These are phyloP conservation scores for Zangia roseola DNA, from an alignment of 768 basidiomycete genomes.

Conservation along the genomic window DNA sequence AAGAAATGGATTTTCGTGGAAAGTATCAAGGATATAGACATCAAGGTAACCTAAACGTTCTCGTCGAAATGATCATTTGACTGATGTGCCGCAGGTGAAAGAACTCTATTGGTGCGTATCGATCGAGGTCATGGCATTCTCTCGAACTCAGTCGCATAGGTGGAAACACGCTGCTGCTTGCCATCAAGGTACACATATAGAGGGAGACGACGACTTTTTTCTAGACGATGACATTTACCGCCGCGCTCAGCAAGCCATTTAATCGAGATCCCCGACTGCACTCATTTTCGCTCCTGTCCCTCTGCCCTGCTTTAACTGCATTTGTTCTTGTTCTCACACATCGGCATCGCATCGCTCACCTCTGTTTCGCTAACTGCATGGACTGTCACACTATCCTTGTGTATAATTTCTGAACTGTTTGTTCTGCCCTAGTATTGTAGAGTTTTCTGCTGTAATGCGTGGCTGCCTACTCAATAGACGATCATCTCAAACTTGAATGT, in stretches of 20 bases:
- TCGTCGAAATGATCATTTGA: neutral
- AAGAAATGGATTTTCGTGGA: constrained; percentile 69
- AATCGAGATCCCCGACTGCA: neutral
- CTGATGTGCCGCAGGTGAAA: constrained; percentile 47
- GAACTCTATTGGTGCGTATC: constrained; percentile 74
- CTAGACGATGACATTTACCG: constrained; percentile 49
- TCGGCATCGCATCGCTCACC: constrained; percentile 12
- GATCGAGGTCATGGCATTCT: neutral
- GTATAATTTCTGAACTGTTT: neutral
- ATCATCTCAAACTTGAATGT: neutral
- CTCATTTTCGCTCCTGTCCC: neutral
- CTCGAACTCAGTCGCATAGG: constrained; percentile 37
- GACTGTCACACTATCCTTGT: neutral
- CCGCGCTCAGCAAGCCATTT: constrained; percentile 17
- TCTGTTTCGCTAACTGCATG: constrained; percentile 14
- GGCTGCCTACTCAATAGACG: neutral
- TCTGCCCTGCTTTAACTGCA: constrained; percentile 2
- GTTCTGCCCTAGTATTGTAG: constrained; percentile 1
- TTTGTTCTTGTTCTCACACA: constrained; percentile 3
- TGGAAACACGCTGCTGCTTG: constrained; percentile 85
- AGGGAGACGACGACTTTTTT: constrained; percentile 58
- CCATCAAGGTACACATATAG: constrained; percentile 56
- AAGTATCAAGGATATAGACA: constrained; percentile 70
- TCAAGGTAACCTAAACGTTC: constrained; percentile 48
- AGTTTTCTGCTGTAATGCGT: constrained; percentile 1